Evolutionary conservation across 1,284 basidiomycete species (phyloP).

Genomic region (Heterobasidion annosum): DNA sequence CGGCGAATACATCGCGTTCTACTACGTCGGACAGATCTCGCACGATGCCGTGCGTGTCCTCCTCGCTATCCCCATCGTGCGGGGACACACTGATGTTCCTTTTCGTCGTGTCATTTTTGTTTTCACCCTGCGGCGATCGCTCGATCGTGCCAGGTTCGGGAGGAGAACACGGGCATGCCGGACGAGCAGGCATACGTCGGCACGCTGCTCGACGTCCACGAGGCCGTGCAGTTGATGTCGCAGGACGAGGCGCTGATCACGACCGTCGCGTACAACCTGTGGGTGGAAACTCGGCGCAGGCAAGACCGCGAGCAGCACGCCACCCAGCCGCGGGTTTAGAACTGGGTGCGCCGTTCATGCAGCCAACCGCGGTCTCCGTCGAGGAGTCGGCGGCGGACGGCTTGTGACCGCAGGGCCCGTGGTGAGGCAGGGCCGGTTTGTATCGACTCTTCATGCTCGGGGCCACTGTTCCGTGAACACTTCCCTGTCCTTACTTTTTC

Average conservation of each 20-base stretch:
- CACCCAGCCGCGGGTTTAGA: too few relatives aligned
- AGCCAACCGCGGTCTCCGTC: too few relatives aligned
- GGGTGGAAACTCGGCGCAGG: conserved; percentile 3
- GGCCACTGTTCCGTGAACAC: too few relatives aligned
- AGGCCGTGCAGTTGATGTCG: conserved; percentile 17
- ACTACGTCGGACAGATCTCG: conserved; percentile 43
- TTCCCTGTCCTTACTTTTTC: too few relatives aligned
- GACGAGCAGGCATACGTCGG: conserved; percentile 39
- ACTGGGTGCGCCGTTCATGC: too few relatives aligned
- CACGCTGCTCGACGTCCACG: conserved; percentile 18
- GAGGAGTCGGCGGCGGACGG: too few relatives aligned
- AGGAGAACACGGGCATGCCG: conserved; percentile 43
- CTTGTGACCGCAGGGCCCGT: too few relatives aligned
- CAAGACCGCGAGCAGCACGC: neutral
- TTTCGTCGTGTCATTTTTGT: neutral
- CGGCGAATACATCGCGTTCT: conserved; percentile 42
- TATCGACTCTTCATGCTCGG: too few relatives aligned
- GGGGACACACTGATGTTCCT: neutral
- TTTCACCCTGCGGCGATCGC: neutral
- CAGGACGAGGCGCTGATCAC: conserved; percentile 4
- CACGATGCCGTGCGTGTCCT: conserved; percentile 36
- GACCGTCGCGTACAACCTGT: conserved; percentile 1
- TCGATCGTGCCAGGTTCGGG: conserved; percentile 25
- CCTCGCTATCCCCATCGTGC: neutral
- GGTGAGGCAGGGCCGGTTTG: too few relatives aligned